Percentiles rank a stretch among this genome's conserved stretches.
Evolutionary conservation across 495 filamentous ascomycete species (phyloP).

Genomic region (Penicilliopsis zonata): DNA sequence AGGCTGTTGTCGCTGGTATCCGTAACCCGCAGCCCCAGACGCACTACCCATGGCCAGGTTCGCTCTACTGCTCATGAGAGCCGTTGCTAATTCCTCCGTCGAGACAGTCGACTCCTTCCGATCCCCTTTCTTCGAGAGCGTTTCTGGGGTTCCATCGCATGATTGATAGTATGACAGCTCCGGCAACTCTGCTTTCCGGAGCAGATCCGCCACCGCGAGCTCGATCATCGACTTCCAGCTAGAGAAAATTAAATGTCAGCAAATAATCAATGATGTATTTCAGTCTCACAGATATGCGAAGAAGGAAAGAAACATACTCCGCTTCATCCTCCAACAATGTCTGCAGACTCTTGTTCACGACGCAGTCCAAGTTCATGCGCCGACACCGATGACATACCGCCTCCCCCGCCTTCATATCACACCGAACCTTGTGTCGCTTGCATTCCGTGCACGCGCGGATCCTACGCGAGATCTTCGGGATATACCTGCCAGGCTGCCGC

Average conservation of each 20-base stretch:
- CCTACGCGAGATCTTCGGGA: conserved; percentile 43
- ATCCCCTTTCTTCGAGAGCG: conserved; percentile 20
- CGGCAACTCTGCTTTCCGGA: conserved; percentile 32
- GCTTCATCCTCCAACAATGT: conserved; percentile 40
- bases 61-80: conserved; percentile 6
- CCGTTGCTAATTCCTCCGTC: conserved; percentile 17
- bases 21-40: conserved; percentile 6
- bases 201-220: conserved; percentile 32
- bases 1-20: conserved; percentile 16
- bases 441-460: conserved; percentile 45
- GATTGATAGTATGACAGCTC: conserved; percentile 35
- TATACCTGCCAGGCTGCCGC: conserved; percentile 17
- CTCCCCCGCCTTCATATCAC: conserved; percentile 37
- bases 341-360: conserved; percentile 44
- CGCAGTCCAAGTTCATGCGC: conserved; percentile 38
- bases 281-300: not conserved
- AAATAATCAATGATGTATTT: conserved; percentile 2
- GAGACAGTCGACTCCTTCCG: conserved; percentile 30
- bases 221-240: conserved; percentile 37
- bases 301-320: conserved; percentile 19
- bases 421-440: conserved; percentile 41
- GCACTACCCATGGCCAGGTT: conserved; percentile 8
- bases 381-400: conserved; percentile 35
- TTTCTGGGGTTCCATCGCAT: conserved; percentile 21
- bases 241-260: conserved; percentile 1